Conservation (phyloP, 2,329 filamentous ascomycete genomes). For the Torrubiellomyces zombiae region DNA sequence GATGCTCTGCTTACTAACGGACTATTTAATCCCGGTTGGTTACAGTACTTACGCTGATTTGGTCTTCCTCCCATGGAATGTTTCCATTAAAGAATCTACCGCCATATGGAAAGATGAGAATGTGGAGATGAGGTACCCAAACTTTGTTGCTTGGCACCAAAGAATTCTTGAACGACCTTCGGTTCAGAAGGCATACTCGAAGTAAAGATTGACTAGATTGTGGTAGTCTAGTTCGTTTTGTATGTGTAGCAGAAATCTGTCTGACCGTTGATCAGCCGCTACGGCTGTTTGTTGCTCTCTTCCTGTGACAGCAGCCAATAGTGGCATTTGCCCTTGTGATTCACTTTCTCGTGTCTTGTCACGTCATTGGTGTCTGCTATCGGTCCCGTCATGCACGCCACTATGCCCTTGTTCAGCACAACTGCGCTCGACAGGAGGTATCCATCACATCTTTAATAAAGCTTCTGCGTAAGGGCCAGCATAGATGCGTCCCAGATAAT, state of each 20-base stretch:
- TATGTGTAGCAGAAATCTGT: neutral
- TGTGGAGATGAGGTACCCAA: conserved; percentile 16
- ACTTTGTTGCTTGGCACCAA: conserved; percentile 18
- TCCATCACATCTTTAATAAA: no score
- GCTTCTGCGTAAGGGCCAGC: no score
- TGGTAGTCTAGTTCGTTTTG: no score
- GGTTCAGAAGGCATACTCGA: conserved; percentile 11
- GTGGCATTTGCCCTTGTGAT: no score
- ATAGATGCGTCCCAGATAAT: no score
- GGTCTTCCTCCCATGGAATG: conserved; percentile 16
- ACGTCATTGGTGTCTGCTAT: neutral
- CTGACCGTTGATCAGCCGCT: no score
- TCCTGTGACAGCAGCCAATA: no score
- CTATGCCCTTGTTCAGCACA: no score
- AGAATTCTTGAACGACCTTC: conserved; percentile 14
- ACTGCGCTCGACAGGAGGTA: no score
- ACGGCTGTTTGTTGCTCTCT: no score
- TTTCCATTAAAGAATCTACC: conserved; percentile 5
- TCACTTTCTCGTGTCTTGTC: no score
- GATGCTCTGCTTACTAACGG: neutral
- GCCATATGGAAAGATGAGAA: conserved; percentile 9
- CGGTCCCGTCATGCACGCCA: no score
- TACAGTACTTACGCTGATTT: conserved; percentile 18
- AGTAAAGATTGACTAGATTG: conserved; percentile 6
- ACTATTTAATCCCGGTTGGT: neutral